Percentiles rank a stretch among this genome's conserved stretches.
Conservation (phyloP, 169 alveolate genomes). For the Ichthyophthirius multifiliis region DNA sequence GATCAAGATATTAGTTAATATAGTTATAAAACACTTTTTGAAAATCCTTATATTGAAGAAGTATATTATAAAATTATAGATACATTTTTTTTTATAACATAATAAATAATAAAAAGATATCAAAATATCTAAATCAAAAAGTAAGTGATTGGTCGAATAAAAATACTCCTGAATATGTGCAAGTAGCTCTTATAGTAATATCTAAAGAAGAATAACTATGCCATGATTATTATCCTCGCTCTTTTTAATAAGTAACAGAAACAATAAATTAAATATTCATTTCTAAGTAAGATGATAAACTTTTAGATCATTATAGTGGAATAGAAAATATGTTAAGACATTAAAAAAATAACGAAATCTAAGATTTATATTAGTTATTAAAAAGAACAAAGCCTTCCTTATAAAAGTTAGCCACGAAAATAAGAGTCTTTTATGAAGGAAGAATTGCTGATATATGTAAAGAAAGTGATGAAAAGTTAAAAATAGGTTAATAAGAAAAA, state of each 20-base stretch:
- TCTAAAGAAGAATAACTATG: neutral
- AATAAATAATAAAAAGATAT: neutral
- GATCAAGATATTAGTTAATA: no score
- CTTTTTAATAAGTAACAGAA: neutral
- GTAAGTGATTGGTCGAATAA: neutral
- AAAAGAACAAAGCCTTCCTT: neutral
- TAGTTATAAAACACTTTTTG: no score
- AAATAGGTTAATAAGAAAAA: neutral
- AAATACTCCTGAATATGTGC: slow-evolving; percentile 2
- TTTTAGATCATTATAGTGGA: neutral
- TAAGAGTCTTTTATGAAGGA: neutral
- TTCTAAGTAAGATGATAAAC: neutral
- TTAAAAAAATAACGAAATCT: neutral
- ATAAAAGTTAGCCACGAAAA: neutral
- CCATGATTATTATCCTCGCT: slow-evolving; percentile 7
- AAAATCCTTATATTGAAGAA: neutral
- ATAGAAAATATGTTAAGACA: slow-evolving; percentile 2
- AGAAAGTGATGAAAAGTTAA: neutral
- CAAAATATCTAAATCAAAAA: neutral
- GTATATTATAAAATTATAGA: neutral
- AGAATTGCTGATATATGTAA: neutral
- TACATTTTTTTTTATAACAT: neutral
- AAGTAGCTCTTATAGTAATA: neutral
- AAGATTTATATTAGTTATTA: neutral
- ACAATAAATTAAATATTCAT: neutral